Evolutionary conservation across 1,284 basidiomycete species (phyloP), one percentile per base, ranked within the genome.

Genomic region (Melanopsichium pennsylvanicum): DNA sequence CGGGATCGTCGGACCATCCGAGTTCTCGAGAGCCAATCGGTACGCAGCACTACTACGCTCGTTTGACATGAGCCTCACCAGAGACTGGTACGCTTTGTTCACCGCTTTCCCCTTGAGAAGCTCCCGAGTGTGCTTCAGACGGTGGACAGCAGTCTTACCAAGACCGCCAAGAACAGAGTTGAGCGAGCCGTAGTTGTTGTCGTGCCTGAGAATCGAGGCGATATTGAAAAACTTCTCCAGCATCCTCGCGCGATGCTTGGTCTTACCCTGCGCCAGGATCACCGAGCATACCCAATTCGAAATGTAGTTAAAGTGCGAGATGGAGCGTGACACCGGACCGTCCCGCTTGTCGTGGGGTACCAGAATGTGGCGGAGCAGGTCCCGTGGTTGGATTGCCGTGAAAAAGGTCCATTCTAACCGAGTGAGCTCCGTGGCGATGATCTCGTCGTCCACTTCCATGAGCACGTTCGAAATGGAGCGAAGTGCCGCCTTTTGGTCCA

Each of bases 221-320:
- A 76, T 67, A 59, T 71, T 72, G 63, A 71, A 71, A 34, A 75
- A 77, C 54, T 76, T 76, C 23, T 78, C 75, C 48, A 78, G 35
- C 70, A 78, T 72, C 27, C 64, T 32, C 13, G 72, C 74, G 4
- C 75, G 69, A 31, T 61, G 57, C 59, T 78, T 78, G 8, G 61
- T 59, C 54, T 76, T 76, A 22, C 51, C 44, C 49, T 78, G 74
- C 16, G 66, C 69, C 26, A 78, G 56, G 47, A 78, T 74, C 72
- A 78, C 75, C 15, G 72, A 68, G 39, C 70, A 74, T 3, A 78
- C 72, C 75, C 75, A 78, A 41, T 58, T 61, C 16, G 72, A 75
- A 39, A 76, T 61, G 58, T 78, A 78, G 52, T 78, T 78, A 47
- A 78, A 78, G 57, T 78, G 75, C 15, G 63, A 70, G 26, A 78